A percentile compares a stretch with the other conserved stretches of the same genome.
These are phyloP conservation scores for Viola pubescens DNA, from an alignment of 441 rosid genomes.

Conservation along the genomic window DNA sequence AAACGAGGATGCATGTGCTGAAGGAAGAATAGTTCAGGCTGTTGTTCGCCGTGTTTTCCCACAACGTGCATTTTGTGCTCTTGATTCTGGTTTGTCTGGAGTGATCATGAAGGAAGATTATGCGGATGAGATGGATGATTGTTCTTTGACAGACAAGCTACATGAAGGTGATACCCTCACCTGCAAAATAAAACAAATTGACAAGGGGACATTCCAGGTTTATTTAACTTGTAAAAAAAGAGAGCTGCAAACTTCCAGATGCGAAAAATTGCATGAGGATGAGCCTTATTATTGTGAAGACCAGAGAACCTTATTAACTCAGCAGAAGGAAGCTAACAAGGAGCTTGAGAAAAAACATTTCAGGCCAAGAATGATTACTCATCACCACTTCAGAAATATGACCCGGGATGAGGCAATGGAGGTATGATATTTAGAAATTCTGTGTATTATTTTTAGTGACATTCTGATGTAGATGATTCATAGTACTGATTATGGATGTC, in stretches of 20 bases:
- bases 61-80: constrained; percentile 76
- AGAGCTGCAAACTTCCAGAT: constrained; percentile 65
- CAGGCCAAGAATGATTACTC: constrained; percentile 91
- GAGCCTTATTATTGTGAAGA: constrained; percentile 86
- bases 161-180: constrained; percentile 85
- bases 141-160: constrained; percentile 63
- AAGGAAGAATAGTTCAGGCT: constrained; percentile 86
- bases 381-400: constrained; percentile 93
- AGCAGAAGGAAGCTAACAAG: constrained; percentile 78
- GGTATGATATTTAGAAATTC: constrained; percentile 34
- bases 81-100: constrained; percentile 92
- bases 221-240: constrained; percentile 71
- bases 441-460: neutral
- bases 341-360: constrained; percentile 92
- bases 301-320: constrained; percentile 50
- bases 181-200: constrained; percentile 85
- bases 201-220: constrained; percentile 78
- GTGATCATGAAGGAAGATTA: constrained; percentile 81
- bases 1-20: constrained; percentile 83
- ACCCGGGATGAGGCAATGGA: constrained; percentile 90
- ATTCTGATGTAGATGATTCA: too few species aligned
- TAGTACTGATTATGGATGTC: too few species aligned
- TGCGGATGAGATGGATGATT: constrained; percentile 85
- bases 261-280: constrained; percentile 35
- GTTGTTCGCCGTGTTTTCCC: constrained; percentile 51